Base-by-base conservation (phyloP, 129 eudicot genomes). In the Chrysanthemum lavandulifolium region DNA sequence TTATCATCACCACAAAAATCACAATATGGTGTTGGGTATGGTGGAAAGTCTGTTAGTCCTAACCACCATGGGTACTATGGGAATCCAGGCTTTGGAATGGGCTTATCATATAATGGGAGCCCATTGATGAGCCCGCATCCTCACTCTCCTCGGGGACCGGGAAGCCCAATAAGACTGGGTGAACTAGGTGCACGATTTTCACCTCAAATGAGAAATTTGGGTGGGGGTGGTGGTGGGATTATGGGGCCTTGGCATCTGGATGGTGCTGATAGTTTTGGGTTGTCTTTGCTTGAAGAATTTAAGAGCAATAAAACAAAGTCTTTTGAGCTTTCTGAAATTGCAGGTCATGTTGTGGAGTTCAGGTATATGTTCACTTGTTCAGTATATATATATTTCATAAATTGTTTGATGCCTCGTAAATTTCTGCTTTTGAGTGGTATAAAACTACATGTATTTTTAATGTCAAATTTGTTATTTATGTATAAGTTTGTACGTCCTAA, bases 281-380 rank as follows among this genome's bases (percentile, higher is more conserved):
- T 96, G 45, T 84, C 95, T 21, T 74, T 95, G 67, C 83, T 95
- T 69, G 99, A 95, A 71, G 99, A 95, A 84, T 95, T 95, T 58
- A 95, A 95, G 85, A 88, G 88, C 82, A 95, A 95, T 75, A 95
- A 95, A 66, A 84, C 97, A 0, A 91, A 78, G 73, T 84, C 91
- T n/a, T 95, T 95, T 78, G 99, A 95, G 79, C 99, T 95, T 53
- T 73, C 86, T 31, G 99, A 88, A 66, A 95, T 95, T 58, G 80
- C 79, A 0, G 96, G 97, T 15, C 97, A 95, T 77, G 99, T 95
- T 55, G 96, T 95, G 67, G 99, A 95, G 73, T 95, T 95, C 82
- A 95, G 99, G 99, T 95, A 83, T 71, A 40, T 6, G 0, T 1
- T 64, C 36, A 63, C 2, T 51, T 6, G 0, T 1, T 64, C 36